Conservation (phyloP, 805 yeast genomes). For the Pichia eremophila region DNA sequence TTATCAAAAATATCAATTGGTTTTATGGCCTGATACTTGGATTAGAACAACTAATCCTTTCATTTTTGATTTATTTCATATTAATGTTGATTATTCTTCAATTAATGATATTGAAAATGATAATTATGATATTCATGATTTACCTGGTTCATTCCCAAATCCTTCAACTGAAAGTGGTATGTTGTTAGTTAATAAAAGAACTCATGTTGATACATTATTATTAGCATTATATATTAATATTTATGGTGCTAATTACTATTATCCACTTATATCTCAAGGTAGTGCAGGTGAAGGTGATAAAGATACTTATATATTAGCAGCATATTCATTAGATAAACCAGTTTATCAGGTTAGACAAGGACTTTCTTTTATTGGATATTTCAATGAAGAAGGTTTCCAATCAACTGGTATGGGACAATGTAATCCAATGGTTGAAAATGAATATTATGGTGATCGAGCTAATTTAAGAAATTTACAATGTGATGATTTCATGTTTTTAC, state of each 20-base stretch:
- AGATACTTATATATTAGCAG: slow-evolving; percentile 67
- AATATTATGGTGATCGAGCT: slow-evolving; percentile 9
- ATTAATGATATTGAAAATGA: slow-evolving; percentile 4
- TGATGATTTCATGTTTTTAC: slow-evolving; percentile 37
- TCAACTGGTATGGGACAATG: slow-evolving; percentile 38
- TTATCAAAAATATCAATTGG: slow-evolving; percentile 34
- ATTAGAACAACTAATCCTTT: slow-evolving; percentile 56
- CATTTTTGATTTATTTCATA: slow-evolving; percentile 31
- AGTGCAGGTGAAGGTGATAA: slow-evolving; percentile 75
- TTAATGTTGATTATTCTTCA: slow-evolving; percentile 7
- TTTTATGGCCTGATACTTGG: slow-evolving; percentile 69
- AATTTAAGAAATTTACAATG: slow-evolving; percentile 8
- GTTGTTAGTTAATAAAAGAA: slow-evolving; percentile 47
- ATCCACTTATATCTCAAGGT: slow-evolving; percentile 60
- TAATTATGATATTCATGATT: slow-evolving; percentile 45
- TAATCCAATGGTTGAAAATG: slow-evolving; percentile 32
- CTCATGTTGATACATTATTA: slow-evolving; percentile 45
- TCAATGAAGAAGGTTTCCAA: slow-evolving; percentile 25
- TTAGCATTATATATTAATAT: slow-evolving; percentile 56
- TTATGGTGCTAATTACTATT: slow-evolving; percentile 55
- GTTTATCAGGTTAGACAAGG: slow-evolving; percentile 42
- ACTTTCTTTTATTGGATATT: slow-evolving; percentile 44
- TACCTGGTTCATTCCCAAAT: slow-evolving; percentile 56
- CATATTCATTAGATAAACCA: slow-evolving; percentile 29
- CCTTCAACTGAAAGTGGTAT: slow-evolving; percentile 66